Percentiles rank a stretch among this genome's conserved stretches.
Conservation (phyloP, 129 eudicot genomes). For the Centella asiatica region DNA sequence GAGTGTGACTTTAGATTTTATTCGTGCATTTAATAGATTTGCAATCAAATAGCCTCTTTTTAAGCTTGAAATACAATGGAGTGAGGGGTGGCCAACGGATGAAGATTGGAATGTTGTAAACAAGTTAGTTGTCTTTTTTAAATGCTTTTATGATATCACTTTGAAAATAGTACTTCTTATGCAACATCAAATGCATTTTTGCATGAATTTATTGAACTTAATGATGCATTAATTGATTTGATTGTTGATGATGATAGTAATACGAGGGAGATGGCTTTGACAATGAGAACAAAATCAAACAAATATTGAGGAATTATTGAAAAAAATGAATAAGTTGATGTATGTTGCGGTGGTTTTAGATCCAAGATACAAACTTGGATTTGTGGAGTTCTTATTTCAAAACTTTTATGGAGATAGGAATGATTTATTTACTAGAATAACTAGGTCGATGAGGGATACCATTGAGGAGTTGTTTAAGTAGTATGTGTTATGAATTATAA, state of each 20-base stretch:
- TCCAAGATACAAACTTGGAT: neutral
- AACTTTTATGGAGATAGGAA: too few species aligned
- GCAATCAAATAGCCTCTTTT: neutral
- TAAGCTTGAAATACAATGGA: neutral
- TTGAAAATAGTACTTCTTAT: slow-evolving; percentile 9
- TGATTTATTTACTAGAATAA: too few species aligned
- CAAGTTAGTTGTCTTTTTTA: slow-evolving; percentile 4
- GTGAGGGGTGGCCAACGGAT: slow-evolving; percentile 3
- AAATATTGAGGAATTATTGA: slow-evolving; percentile 17
- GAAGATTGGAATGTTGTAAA: slow-evolving; percentile 13
- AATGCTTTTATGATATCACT: slow-evolving; percentile 18
- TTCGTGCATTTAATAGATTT: too few species aligned
- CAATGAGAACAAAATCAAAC: slow-evolving; percentile 13
- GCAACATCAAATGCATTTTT: slow-evolving; percentile 16
- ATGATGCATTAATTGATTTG: neutral
- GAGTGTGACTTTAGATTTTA: neutral
- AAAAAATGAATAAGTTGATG: neutral
- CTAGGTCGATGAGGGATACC: too few species aligned
- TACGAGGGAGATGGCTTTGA: neutral
- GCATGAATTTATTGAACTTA: neutral
- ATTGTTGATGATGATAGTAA: neutral
- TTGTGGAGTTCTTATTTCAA: too few species aligned
- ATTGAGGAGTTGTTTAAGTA: too few species aligned
- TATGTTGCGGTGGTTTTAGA: slow-evolving; percentile 4
- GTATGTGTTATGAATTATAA: too few species aligned